Evolutionary conservation across 2,329 filamentous ascomycete genomes (phyloP), one percentile per base, ranked within the genome.

Genomic region (Xylogone sp.): DNA sequence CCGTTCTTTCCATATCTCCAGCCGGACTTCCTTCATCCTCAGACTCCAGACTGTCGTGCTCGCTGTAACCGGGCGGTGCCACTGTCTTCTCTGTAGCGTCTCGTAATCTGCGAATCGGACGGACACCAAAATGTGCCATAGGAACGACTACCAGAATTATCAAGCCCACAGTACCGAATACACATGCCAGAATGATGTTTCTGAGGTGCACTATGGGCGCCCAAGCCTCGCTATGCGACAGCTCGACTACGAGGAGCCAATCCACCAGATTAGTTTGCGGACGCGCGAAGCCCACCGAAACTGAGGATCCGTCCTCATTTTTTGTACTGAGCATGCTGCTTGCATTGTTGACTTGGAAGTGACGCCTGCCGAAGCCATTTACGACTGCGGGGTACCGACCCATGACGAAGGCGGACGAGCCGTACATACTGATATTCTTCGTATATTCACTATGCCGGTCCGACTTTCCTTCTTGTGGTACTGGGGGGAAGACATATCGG

Each of bases 161-260:
- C 3, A 87, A 75, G 0, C 86, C 91, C 12, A 86, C 79, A 0
- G 90, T 93, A 1, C 87, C 89, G 65, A 96, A 95, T 0, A 96
- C 87, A 55, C 90, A 96, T 4, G 83, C 89, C 2, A 96, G 70
- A 1, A 97, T 79, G 47, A 96, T 89, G 45, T 86, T 84, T 19
- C 88, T 83, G n/a, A 96, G 75, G 19, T 82, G 84, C 22, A 75
- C 70, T 52, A 96, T 91, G 0, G 91, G 88, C 7, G 76, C 75
- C 71, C 87, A 91, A 0, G 91, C 89, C 68, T 96, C 91, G 20
- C 67, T 67, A 56, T 83, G 82, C 2, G 82, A 75, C 67, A 94
- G 86, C 65, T 96, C 92, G 1, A 96, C 81, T 2, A 96, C 62
- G 3, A 97, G 72, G 4, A 88, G 83, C 92, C 92, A 97, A 62